Base-by-base conservation (phyloP, 129 eudicot species). In the Chrysanthemum lavandulifolium region DNA sequence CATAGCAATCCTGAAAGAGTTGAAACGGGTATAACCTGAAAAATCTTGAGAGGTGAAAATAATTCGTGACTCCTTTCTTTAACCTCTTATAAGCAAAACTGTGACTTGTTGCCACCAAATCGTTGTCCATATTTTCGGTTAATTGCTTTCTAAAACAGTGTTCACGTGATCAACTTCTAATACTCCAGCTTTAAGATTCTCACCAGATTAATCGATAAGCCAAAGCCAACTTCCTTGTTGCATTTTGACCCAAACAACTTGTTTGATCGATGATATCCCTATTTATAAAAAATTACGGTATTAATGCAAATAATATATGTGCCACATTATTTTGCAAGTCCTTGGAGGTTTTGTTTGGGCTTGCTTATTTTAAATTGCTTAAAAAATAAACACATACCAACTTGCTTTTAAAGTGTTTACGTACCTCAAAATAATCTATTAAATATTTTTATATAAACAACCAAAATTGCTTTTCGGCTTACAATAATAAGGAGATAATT, bases 61-160 rank as follows among this genome's bases (percentile, higher is more conserved):
- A 85, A 76, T 5, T 89, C 81, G 21, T 92, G 98, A 29, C 57
- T 85, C 60, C 95, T 45, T 74, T 92, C 98, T 82, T 87, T 92
- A 19, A 92, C 96, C 95, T 87, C 98, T 74, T 68, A 66, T 57
- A 5, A 89, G 71, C 78, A 92, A 75, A 43, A 92, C 73, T 0
- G 77, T 60, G 69, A 87, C 85, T 67, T 92, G 98, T 65, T 85
- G 78, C 87, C 77, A 83, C 98, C 96, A 92, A 18, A 84, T 87
- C n/a, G 91, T 87, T 53, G 76, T 75, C 96, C 98, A 92, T 43
- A 81, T 66, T 15, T 69, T 78, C 50, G 47, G 60, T 52, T 79
- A 33, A 56, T 73, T 83, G 57, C 54, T 77, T 15, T 81, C 78
- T 4, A 55, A 14, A 54, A 18, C 60, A 12, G 47, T 68, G 16